phyloP scores from a whole-genome alignment of 306 rosid species.

The Malus sylvestris region DNA sequence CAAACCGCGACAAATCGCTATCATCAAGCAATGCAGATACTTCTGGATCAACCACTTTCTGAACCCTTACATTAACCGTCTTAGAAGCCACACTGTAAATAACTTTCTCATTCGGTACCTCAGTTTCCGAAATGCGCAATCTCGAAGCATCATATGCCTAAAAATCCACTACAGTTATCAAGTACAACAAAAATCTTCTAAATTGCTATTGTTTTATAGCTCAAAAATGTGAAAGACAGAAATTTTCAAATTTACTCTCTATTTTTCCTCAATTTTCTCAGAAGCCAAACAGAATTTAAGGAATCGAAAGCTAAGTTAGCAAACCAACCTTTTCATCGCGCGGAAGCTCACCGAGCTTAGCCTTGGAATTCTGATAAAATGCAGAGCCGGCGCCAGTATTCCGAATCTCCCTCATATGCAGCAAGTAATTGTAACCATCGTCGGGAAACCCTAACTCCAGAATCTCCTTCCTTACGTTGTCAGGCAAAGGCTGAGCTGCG shows the following conservation, averaged over 20 bases:
- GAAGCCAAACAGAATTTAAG: background rate
- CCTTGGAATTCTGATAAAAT: slow-evolving; percentile 62
- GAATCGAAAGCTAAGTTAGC: background rate
- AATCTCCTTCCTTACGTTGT: slow-evolving; percentile 61
- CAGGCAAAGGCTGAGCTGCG: slow-evolving; percentile 31
- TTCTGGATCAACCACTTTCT: slow-evolving; percentile 81
- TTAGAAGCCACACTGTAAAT: slow-evolving; percentile 57
- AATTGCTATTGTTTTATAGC: background rate
- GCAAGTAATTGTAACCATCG: slow-evolving; percentile 84
- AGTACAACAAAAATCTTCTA: background rate
- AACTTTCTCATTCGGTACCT: slow-evolving; percentile 33
- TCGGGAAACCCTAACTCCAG: slow-evolving; percentile 83
- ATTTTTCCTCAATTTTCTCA: background rate
- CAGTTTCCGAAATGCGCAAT: slow-evolving; percentile 39
- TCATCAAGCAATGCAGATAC: slow-evolving; percentile 79
- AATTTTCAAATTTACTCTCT: background rate
- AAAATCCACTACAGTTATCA: slow-evolving; percentile 1
- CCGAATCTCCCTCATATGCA: slow-evolving; percentile 69
- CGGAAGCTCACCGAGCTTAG: slow-evolving; percentile 54
- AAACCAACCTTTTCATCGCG: slow-evolving; percentile 62
- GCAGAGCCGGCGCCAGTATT: slow-evolving; percentile 74
- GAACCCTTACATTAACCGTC: slow-evolving; percentile 54
- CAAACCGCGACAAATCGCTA: slow-evolving; percentile 62
- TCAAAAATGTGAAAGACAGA: background rate
- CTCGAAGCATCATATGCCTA: slow-evolving; percentile 93